Conservation (phyloP, 2,329 filamentous ascomycete species). For the Camillea tinctor region DNA sequence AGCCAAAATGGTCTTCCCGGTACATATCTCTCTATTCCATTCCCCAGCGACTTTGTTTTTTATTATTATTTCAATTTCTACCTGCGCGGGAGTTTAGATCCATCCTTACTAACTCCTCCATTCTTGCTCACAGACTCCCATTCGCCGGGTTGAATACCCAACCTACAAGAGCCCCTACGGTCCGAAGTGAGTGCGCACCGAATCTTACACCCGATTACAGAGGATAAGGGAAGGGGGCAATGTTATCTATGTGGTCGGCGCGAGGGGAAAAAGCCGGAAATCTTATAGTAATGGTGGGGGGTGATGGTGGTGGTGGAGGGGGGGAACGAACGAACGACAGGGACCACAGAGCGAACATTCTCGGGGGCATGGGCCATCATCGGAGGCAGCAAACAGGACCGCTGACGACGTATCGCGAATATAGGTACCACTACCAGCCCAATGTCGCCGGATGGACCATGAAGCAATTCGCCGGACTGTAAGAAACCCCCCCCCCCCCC, state of each 20-base stretch:
- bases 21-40: constrained; percentile 10
- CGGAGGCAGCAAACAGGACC: neutral
- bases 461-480: constrained; percentile 50
- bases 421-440: constrained; percentile 59
- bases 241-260: neutral
- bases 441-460: constrained; percentile 54
- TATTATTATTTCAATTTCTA: too few species aligned
- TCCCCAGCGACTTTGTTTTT: neutral
- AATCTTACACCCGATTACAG: neutral
- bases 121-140: constrained; percentile 41
- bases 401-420: constrained; percentile 15
- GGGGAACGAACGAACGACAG: neutral
- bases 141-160: constrained; percentile 41
- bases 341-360: neutral
- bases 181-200: constrained; percentile 57
- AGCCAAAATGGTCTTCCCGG: constrained; percentile 29
- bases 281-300: neutral
- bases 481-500: too few species aligned
- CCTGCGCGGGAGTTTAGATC: too few species aligned
- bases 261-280: neutral
- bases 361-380: neutral
- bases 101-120: constrained; percentile 5
- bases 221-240: constrained; percentile 1
- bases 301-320: too few species aligned
- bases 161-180: constrained; percentile 63